phyloP scores from a whole-genome alignment of 345 rosid genomes.

The Punica granatum region DNA sequence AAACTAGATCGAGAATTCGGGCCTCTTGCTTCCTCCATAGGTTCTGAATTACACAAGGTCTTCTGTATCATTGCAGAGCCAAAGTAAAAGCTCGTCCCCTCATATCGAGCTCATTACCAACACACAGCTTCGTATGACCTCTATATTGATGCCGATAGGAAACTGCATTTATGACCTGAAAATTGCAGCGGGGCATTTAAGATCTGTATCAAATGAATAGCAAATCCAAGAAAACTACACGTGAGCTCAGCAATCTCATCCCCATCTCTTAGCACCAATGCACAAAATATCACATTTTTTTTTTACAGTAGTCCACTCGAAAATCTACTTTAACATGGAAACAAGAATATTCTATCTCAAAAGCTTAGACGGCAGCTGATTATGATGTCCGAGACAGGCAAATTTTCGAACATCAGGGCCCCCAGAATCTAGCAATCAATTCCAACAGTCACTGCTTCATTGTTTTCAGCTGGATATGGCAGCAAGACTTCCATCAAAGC shows the following conservation, averaged over 20 bases:
- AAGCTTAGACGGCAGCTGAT: neutral
- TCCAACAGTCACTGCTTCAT: neutral
- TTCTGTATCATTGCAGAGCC: neutral
- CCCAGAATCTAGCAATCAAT: neutral
- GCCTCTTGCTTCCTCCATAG: conserved; percentile 46
- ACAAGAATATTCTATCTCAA: neutral
- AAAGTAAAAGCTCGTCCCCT: neutral
- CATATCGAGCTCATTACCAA: neutral
- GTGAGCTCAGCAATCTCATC: neutral
- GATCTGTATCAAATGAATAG: neutral
- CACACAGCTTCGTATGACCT: neutral
- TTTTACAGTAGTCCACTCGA: neutral
- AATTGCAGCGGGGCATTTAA: neutral
- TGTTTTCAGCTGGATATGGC: neutral
- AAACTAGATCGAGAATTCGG: conserved; percentile 18
- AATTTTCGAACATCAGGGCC: neutral
- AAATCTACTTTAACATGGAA: neutral
- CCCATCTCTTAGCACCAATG: neutral
- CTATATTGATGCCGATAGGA: neutral
- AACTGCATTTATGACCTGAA: neutral
- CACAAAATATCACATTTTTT: neutral
- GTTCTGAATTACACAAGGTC: neutral
- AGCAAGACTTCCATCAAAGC: too few relatives aligned
- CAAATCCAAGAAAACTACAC: neutral
- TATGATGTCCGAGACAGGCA: neutral